phyloP scores from a whole-genome alignment of 1,139 yeast species.

The Saccharomyces hybrid region DNA sequence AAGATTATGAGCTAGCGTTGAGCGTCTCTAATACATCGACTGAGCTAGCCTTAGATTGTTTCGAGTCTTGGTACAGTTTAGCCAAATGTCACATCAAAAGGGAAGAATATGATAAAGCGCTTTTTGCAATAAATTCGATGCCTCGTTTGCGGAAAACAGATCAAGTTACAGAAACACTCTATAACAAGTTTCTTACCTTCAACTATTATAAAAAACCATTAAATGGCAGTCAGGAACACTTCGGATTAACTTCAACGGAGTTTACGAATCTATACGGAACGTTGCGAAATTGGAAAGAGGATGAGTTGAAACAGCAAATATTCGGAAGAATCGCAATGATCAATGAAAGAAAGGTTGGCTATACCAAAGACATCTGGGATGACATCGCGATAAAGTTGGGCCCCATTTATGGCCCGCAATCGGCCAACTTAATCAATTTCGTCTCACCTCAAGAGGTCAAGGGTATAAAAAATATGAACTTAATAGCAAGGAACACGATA shows the following conservation, averaged over 20 bases:
- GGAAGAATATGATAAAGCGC: slow-evolving; percentile 67
- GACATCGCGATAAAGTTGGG: slow-evolving; percentile 32
- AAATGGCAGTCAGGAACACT: slow-evolving; percentile 35
- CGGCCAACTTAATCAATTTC: slow-evolving; percentile 38
- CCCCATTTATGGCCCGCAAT: slow-evolving; percentile 52
- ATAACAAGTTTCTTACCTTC: slow-evolving; percentile 10
- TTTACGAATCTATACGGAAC: slow-evolving; percentile 47
- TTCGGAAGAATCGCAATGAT: slow-evolving; percentile 59
- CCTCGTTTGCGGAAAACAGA: slow-evolving; percentile 41
- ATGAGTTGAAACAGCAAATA: slow-evolving; percentile 18
- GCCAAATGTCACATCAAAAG: slow-evolving; percentile 63
- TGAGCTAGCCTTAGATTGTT: slow-evolving; percentile 75
- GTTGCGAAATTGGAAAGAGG: slow-evolving; percentile 21
- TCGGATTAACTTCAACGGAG: slow-evolving; percentile 57
- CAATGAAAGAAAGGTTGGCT: slow-evolving; percentile 23
- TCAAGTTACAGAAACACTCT: slow-evolving; percentile 15
- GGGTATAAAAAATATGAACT: slow-evolving; percentile 52
- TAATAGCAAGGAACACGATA: slow-evolving; percentile 68
- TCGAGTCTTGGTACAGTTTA: slow-evolving; percentile 69
- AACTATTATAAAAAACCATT: slow-evolving; percentile 25
- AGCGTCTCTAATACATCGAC: slow-evolving; percentile 68
- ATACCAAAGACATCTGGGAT: slow-evolving; percentile 37
- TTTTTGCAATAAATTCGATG: slow-evolving; percentile 77
- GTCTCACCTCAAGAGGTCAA: slow-evolving; percentile 38
- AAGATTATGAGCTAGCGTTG: slow-evolving; percentile 61